Conservation (phyloP, 2,329 filamentous ascomycete species). For the Fusarium zealandicum region DNA sequence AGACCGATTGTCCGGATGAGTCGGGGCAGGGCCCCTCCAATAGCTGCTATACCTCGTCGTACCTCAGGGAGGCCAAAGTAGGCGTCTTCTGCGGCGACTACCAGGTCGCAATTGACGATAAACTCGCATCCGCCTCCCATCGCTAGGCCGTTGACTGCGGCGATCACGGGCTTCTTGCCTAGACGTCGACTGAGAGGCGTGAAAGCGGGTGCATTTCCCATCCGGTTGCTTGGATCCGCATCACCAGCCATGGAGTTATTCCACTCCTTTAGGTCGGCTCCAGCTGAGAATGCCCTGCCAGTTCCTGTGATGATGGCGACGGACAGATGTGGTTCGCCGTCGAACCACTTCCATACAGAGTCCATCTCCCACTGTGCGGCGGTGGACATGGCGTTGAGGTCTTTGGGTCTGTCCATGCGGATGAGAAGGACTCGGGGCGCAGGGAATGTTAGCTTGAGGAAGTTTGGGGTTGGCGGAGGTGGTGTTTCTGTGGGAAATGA, state of each 20-base stretch:
- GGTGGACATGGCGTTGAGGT: constrained; percentile 28
- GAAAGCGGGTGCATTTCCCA: constrained; percentile 46
- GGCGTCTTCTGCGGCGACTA: constrained; percentile 59
- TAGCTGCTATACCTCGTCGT: constrained; percentile 61
- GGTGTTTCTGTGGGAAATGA: constrained; percentile 16
- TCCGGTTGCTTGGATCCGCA: constrained; percentile 21
- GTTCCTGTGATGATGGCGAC: constrained; percentile 60
- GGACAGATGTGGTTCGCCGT: constrained; percentile 55
- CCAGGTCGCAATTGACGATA: constrained; percentile 61
- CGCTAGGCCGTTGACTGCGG: constrained; percentile 65
- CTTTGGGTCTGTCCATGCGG: constrained; percentile 57
- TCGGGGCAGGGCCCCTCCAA: constrained; percentile 59
- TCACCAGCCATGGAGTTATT: constrained; percentile 28
- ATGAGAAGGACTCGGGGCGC: constrained; percentile 57
- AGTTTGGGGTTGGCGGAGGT: constrained; percentile 19
- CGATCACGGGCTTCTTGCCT: constrained; percentile 68
- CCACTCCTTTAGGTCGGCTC: constrained; percentile 62
- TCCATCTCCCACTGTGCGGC: constrained; percentile 27
- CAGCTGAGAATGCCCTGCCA: constrained; percentile 62
- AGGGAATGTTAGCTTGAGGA: constrained; percentile 51
- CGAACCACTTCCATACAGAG: constrained; percentile 59
- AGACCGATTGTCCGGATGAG: constrained; percentile 56
- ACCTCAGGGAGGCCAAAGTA: constrained; percentile 62
- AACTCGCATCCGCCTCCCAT: constrained; percentile 66
- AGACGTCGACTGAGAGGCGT: constrained; percentile 59